Evolutionary conservation across 1,284 basidiomycete genomes (phyloP), one percentile per base, ranked within the genome.

Genomic region (Prillingera fragicola): DNA sequence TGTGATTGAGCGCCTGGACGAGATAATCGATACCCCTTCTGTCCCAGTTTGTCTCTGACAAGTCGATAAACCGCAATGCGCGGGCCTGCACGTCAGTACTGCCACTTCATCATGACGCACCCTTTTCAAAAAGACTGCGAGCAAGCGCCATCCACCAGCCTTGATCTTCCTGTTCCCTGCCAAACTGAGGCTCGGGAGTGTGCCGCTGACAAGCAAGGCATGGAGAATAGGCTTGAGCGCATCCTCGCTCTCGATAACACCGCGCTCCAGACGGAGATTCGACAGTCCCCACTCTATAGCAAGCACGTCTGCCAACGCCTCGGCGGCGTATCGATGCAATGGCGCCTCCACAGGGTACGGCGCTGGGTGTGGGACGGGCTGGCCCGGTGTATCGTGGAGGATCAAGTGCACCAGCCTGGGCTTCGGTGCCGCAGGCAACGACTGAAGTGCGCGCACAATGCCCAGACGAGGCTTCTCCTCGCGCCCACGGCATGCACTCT

Each of bases 211-310:
- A 41, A 96, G 79, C 1, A 98, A 77, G 0, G 90, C 82, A 63
- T 96, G 92, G 0, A 97, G 74, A 15, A 97, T 82, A 0, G 87
- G 87, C 72, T 95, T 95, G 43, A 97, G 67, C 33, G 79, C 87
- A 45, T 79, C 76, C 41, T 94, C 87, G 48, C 86, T 83, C 33
- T 70, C 94, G 68, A 69, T 83, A 78, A 67, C 85, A 83, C 70
- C 88, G 10, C 55, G 82, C 43, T 85, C 81, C 46, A 92, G 77
- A 0, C 84, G 81, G 19, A 92, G 71, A 56, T 87, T 89, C 27
- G 82, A 76, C 17, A 94, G 73, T 0, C 87, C 88, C 84, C 88
- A 94, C 65, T 92, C 87, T 48, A 92, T 83, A 7, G 81, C 81
- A 48, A 95, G 81, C 10, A 94, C 80, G 68, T 94, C 91, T 1